Conservation (phyloP, 306 rosid genomes). For the Calophaca sinica region DNA sequence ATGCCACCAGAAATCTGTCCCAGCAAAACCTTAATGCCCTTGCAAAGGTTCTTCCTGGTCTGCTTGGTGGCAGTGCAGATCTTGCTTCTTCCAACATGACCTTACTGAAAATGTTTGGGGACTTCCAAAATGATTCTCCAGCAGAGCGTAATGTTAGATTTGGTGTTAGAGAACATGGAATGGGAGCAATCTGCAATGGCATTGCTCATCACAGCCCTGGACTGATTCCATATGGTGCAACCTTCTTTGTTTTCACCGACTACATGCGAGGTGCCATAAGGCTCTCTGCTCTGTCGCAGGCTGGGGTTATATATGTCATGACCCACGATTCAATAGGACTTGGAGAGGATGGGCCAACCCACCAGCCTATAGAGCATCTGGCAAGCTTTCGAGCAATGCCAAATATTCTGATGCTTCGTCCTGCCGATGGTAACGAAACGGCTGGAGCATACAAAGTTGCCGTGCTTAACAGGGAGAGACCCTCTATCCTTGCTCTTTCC, state of each 20-base stretch:
- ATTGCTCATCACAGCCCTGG: constrained; percentile 96
- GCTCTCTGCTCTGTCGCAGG: constrained; percentile 77
- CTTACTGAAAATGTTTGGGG: constrained; percentile 79
- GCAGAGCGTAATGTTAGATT: constrained; percentile 92
- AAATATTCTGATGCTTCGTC: constrained; percentile 93
- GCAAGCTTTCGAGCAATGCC: constrained; percentile 99
- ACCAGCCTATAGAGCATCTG: constrained; percentile 94
- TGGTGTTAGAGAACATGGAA: constrained; percentile 96
- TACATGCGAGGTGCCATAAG: constrained; percentile 99
- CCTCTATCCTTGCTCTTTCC: constrained; percentile 96
- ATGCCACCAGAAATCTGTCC: constrained; percentile 93
- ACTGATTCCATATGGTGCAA: constrained; percentile 91
- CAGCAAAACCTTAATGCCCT: constrained; percentile 95
- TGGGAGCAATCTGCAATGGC: constrained; percentile 99
- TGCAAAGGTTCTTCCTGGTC: constrained; percentile 85
- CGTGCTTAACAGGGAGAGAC: constrained; percentile 76
- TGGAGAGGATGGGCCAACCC: constrained; percentile 99
- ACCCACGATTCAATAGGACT: constrained; percentile 99
- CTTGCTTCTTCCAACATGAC: constrained; percentile 99
- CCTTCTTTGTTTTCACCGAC: constrained; percentile 98
- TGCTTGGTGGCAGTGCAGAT: constrained; percentile 99
- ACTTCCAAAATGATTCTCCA: constrained; percentile 90
- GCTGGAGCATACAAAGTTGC: constrained; percentile 98
- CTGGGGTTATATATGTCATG: constrained; percentile 91
- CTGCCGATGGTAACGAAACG: constrained; percentile 98